Evolutionary conservation across 257 asterid species (phyloP).

Genomic region (Solanum ahanhuiri): DNA sequence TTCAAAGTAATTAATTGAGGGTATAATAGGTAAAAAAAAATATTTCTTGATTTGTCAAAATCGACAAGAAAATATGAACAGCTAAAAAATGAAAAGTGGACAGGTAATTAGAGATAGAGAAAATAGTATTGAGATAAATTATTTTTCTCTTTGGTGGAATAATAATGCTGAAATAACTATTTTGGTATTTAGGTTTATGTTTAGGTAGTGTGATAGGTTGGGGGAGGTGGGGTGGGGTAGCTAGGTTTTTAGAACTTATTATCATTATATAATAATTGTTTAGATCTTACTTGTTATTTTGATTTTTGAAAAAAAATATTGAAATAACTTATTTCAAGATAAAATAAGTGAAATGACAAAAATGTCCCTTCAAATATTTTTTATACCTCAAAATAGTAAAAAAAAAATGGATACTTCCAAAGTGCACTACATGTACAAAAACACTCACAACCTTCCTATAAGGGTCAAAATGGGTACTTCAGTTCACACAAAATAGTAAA

Average conservation of each 20-base stretch:
- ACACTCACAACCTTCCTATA: not conserved
- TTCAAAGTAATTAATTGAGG: not conserved
- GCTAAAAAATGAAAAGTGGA: too few relatives aligned
- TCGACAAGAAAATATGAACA: too few relatives aligned
- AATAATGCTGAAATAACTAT: not conserved
- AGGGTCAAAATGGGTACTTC: not conserved
- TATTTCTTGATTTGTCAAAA: too few relatives aligned
- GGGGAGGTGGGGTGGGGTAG: not conserved
- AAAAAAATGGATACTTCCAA: not conserved
- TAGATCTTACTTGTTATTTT: not conserved
- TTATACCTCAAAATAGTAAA: not conserved
- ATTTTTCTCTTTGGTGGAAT: not conserved
- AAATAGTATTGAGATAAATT: not conserved
- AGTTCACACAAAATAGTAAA: not conserved
- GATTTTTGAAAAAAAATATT: too few relatives aligned
- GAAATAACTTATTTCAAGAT: too few relatives aligned
- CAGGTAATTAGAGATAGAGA: too few relatives aligned
- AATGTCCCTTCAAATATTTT: too few relatives aligned
- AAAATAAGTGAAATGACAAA: too few relatives aligned
- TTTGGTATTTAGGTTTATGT: too few relatives aligned
- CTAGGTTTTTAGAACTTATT: not conserved
- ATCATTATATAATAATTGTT: not conserved
- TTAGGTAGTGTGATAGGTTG: too few relatives aligned
- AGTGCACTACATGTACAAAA: not conserved
- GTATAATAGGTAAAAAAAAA: too few relatives aligned